A percentile compares a stretch with the other conserved stretches of the same genome.
Conservation (phyloP, 495 filamentous ascomycete species). For the Margaritispora aquatica region DNA sequence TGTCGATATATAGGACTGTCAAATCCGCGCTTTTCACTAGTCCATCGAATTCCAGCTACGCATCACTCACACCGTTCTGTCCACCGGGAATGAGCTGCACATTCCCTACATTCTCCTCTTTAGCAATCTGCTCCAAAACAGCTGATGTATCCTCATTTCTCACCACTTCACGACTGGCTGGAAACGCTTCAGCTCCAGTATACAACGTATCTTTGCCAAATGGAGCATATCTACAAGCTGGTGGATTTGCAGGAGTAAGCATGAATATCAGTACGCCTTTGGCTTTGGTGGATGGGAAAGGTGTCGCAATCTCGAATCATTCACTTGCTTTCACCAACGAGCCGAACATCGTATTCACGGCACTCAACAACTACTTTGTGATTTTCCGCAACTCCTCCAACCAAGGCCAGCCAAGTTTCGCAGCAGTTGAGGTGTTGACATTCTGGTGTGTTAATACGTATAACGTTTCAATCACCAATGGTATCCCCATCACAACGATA, state of each 20-base stretch:
- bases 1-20: constrained; percentile 32
- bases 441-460: not conserved
- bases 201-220: constrained; percentile 7
- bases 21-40: constrained; percentile 35
- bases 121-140: constrained; percentile 37
- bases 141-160: constrained; percentile 31
- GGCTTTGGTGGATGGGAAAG: not conserved
- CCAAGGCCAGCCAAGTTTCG: not conserved
- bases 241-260: too few relatives aligned
- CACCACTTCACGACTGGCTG: constrained; percentile 9
- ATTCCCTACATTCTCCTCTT: constrained; percentile 35
- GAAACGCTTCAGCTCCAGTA: not conserved
- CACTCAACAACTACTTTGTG: not conserved
- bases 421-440: not conserved
- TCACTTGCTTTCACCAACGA: not conserved
- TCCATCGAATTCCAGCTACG: constrained; percentile 15
- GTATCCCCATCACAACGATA: not conserved
- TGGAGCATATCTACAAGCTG: not conserved
- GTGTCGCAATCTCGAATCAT: not conserved
- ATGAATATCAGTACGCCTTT: not conserved
- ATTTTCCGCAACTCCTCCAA: not conserved
- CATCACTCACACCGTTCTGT: constrained; percentile 29
- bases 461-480: not conserved
- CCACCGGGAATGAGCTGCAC: constrained; percentile 40
- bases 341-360: not conserved